Evolutionary conservation across 441 rosid genomes (phyloP).

Genomic region (Eutrema salsugineum): DNA sequence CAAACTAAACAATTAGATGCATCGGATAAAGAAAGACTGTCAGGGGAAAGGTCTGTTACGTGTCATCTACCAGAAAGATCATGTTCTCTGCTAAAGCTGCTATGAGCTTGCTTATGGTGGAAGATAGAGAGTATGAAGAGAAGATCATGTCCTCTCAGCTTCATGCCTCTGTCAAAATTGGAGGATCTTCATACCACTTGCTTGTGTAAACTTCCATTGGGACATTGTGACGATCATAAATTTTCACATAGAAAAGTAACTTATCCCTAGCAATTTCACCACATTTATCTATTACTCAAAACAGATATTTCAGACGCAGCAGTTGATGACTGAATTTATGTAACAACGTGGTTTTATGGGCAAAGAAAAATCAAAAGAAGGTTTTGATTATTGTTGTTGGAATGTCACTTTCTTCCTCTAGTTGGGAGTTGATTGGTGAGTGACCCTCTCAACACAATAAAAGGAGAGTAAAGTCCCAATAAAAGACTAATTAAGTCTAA

Average conservation of each 20-base stretch:
- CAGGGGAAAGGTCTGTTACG: background rate
- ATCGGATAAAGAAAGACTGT: background rate
- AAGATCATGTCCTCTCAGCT: background rate
- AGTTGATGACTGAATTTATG: background rate
- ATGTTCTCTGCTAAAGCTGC: background rate
- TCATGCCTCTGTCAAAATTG: background rate
- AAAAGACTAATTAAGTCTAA: background rate
- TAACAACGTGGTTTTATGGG: background rate
- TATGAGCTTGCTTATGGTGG: background rate
- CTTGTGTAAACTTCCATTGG: background rate
- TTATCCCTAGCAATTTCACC: background rate
- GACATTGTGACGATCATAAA: background rate
- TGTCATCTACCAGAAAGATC: background rate
- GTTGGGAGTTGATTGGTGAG: background rate
- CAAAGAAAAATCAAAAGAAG: background rate
- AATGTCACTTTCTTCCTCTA: constrained; percentile 3
- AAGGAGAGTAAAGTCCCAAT: background rate
- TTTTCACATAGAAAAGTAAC: background rate
- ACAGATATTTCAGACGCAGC: background rate
- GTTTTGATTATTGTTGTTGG: background rate
- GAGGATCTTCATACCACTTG: background rate
- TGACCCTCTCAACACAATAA: background rate
- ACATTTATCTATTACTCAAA: background rate
- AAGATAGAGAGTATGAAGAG: background rate
- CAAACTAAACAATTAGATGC: background rate